phyloP scores from a whole-genome alignment of 495 filamentous ascomycete genomes.

The Neurospora sp. region DNA sequence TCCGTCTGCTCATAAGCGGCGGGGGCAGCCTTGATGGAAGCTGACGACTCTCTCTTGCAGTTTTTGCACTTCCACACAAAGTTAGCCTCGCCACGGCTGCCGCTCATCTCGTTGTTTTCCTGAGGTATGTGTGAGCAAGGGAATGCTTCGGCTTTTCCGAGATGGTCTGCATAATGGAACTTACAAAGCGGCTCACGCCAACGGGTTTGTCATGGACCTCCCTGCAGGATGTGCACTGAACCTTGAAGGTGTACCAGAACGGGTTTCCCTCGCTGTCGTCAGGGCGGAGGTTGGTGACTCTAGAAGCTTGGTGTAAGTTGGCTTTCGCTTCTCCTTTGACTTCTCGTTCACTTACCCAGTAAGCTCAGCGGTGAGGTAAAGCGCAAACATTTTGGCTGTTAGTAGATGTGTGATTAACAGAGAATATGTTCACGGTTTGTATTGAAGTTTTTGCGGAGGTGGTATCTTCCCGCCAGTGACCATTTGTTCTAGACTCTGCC shows the following conservation, averaged over 20 bases:
- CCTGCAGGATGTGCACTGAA: slow-evolving; percentile 90
- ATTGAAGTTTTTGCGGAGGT: not conserved
- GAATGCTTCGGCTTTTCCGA: not conserved
- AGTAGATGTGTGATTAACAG: not conserved
- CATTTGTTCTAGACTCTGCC: not conserved
- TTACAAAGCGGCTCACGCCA: slow-evolving; percentile 79
- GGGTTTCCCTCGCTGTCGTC: slow-evolving; percentile 68
- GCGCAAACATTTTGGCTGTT: slow-evolving; percentile 53
- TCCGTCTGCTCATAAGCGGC: slow-evolving; percentile 56
- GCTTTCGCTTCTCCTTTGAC: not conserved
- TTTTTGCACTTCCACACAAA: slow-evolving; percentile 97
- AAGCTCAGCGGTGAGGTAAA: slow-evolving; percentile 71
- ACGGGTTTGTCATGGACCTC: slow-evolving; percentile 86
- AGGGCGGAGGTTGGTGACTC: slow-evolving; percentile 81
- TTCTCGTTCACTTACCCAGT: slow-evolving; percentile 39
- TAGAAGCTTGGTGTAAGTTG: slow-evolving; percentile 25
- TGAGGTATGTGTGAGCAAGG: slow-evolving; percentile 23
- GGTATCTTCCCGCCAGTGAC: not conserved
- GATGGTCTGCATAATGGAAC: slow-evolving; percentile 15
- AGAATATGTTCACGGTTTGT: not conserved
- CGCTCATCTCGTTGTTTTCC: slow-evolving; percentile 80
- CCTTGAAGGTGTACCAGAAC: slow-evolving; percentile 93
- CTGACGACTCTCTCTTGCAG: slow-evolving; percentile 61
- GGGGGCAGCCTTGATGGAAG: slow-evolving; percentile 60
- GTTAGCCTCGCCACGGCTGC: slow-evolving; percentile 88